Evolutionary conservation across 75 land plant genomes (phyloP), one percentile per base, ranked within the genome.

Genomic region (Azolla pinnata): DNA sequence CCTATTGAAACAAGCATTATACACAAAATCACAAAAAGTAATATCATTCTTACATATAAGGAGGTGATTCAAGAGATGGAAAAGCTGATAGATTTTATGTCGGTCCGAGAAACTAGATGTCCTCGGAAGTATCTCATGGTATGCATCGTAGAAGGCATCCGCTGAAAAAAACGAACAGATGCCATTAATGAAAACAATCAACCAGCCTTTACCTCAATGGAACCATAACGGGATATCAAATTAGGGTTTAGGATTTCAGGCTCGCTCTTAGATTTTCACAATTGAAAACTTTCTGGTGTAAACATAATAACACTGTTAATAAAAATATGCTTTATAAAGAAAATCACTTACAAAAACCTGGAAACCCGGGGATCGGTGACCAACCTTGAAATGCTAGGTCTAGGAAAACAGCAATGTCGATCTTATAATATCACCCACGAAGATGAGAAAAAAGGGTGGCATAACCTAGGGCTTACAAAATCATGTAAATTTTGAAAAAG

Each of bases 341-440:
- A 1, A 19, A 16, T 16, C 12, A 68, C 71, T 53, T 68, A 68
- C 71, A 61, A 29, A 68, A 59, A 8, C 71, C 71, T 32, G 71
- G 71, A 38, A 68, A 68, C 33, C 61, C 57, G 38, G 50, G 40
- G 42, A 68, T 59, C 12, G 71, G 65, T 31, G 45, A 23, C 71
- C 71, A 68, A 26, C 58, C 71, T 40, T 61, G 56, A 55, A 68
- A 68, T 29, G 71, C 71, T 29, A 61, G 49, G 31, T 68, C 71
- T 68, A 54, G 7, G 14, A 49, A 26, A 44, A 61, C 0, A 47
- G n/a, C n/a, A n/a, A n/a, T n/a, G n/a, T n/a, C n/a, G n/a, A n/a
- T n/a, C n/a, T n/a, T n/a, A n/a, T n/a, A n/a, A n/a, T n/a, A n/a
- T n/a, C n/a, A n/a, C n/a, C n/a, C n/a, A n/a, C n/a, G n/a, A n/a